Base-by-base conservation (phyloP, 2,329 filamentous ascomycete genomes). In the Clonostachys chloroleuca region DNA sequence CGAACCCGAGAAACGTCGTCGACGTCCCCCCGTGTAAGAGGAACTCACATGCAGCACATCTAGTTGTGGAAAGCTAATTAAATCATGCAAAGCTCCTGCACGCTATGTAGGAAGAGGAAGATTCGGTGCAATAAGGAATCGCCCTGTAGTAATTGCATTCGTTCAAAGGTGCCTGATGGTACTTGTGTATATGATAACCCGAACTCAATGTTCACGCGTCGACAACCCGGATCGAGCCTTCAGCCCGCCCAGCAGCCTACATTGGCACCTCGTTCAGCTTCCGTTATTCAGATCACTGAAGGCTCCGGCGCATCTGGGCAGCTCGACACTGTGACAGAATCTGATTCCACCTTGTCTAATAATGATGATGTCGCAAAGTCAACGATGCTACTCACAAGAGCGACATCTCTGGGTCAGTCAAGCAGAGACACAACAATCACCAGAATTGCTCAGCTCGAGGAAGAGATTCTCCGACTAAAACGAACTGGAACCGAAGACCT, bases 141-240 rank as follows among this genome's bases (percentile, higher is more conserved):
- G 7, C 82, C 83, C 2, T 86, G 81, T 55, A 72, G 68, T 51
- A 81, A 82, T 49, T 86, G 83, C 56, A 50, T 75, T 16, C 74
- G 75, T 50, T 77, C 78, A 18, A 74, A 74, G 52, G 77, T 73
- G 37, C 69, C 72, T 7, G 67, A 68, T n/a, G 24, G 24, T 10
- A 30, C 9, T 10, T 86, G 83, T 54, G 68, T 76, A 2, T 85
- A 82, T 53, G 66, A 37, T 13, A 44, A 46, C 37, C 43, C 63
- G 24, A 30, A 30, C 24, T 4, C 24, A 30, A 10, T 9, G 9
- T 4, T 9, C 24, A 30, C 24, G 24, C 24, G 24, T 30, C 24
- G 24, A 30, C 24, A 30, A 30, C 24, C 24, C 24, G 24, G 9
- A 30, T 30, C 24, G 24, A 30, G 9, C n/a, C 37, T 13, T 20